These are phyloP conservation scores for Tanacetum coccineum DNA, from an alignment of 129 eudicot species.

Conservation along the genomic window DNA sequence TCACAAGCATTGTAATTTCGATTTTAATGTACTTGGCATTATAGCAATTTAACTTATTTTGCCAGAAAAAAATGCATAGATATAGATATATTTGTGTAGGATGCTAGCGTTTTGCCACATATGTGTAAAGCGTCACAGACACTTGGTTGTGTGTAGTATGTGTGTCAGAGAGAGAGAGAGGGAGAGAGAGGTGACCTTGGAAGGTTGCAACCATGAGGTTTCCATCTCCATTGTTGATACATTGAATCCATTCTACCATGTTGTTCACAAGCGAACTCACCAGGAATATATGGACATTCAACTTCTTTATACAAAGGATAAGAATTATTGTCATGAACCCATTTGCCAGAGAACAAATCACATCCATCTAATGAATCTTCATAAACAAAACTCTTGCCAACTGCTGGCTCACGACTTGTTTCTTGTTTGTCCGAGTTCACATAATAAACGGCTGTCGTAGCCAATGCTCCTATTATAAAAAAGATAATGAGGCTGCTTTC, in stretches of 20 bases:
- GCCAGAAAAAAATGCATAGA: no score
- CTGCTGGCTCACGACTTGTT: neutral
- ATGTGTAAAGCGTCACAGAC: no score
- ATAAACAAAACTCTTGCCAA: neutral
- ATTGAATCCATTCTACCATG: conserved; percentile 44
- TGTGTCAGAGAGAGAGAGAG: neutral
- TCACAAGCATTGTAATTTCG: no score
- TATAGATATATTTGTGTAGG: no score
- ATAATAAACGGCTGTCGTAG: conserved; percentile 25
- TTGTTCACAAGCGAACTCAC: conserved; percentile 52
- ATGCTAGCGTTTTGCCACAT: no score
- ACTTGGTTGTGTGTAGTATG: no score
- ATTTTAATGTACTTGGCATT: no score
- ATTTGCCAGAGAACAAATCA: conserved; percentile 60
- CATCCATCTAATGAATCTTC: conserved; percentile 30
- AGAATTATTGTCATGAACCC: conserved; percentile 52
- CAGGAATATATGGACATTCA: conserved; percentile 48
- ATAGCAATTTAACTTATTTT: no score
- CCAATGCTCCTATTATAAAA: conserved; percentile 27
- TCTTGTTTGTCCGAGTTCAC: conserved; percentile 7
- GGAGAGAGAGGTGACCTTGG: conserved; percentile 51
- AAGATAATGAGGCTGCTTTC: conserved; percentile 28
- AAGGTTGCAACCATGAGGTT: conserved; percentile 56
- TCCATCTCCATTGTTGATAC: conserved; percentile 73
- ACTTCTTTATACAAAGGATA: conserved; percentile 54